Evolutionary conservation across 495 filamentous ascomycete genomes (phyloP), one percentile per base, ranked within the genome.

Genomic region (Penicillium atrosanguineum): DNA sequence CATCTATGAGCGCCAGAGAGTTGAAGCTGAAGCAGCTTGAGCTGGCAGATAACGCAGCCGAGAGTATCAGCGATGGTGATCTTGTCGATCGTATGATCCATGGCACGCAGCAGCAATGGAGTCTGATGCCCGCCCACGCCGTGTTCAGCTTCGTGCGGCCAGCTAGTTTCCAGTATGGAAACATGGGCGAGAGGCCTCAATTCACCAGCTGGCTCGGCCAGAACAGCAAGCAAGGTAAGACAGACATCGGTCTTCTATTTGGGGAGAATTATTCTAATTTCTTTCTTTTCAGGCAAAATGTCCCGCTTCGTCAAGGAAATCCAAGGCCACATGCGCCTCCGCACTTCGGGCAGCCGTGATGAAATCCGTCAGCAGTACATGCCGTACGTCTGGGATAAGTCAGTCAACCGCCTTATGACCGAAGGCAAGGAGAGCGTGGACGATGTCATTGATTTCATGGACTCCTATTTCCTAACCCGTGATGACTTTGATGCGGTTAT

Each of bases 41-140:
- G 68, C 73, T 97, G 16, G 79, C 84, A 2, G 90, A 95, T 49
- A 82, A 88, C 65, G 94, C 94, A 20, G 92, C 94, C 0, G 87
- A 90, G 52, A 96, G 91, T 63, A 97, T 99, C 68, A 96, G 90
- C 59, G 94, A 99, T 61, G 95, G 95, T 18, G 94, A 99, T 64
- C 80, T 99, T 36, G 90, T 97, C 11, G 95, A 99, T 69, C 79
- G 90, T 19, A 95, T 99, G 91, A 99, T 99, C 45, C 94, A 97
- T 69, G 94, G 94, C 16, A 87, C 89, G 11, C 95, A 99, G 68
- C 94, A 97, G 57, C 94, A 97, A 53, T 99, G 94, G 94, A 91
- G 87, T 63, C 72, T 99, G 47, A 97, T 99, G 94, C 94, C 94
- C 8, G 89, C 87, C 5, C 94, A 99, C 72, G 95, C 91, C n/a